phyloP scores from a whole-genome alignment of 352 stramenopile genomes.

The Pythium guiyangense region DNA sequence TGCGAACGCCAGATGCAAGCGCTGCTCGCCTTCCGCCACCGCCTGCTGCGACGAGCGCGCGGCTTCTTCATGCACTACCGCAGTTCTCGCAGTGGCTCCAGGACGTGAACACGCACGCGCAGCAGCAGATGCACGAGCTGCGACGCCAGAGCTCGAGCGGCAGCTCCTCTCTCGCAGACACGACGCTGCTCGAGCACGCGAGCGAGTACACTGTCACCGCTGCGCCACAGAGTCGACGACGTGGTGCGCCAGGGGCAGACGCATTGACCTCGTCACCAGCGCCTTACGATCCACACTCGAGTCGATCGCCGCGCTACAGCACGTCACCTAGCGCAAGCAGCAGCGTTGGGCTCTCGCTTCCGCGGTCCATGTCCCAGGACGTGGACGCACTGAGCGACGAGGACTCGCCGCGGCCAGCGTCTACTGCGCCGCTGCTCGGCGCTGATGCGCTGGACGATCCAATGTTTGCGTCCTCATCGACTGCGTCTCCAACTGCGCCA shows the following conservation, averaged over 20 bases:
- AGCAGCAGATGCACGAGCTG: slow-evolving; percentile 3
- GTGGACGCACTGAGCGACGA: too few relatives aligned
- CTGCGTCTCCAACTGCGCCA: slow-evolving; percentile 2
- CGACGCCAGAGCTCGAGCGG: slow-evolving; percentile 6
- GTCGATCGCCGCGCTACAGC: too few relatives aligned
- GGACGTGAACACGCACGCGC: slow-evolving; percentile 8
- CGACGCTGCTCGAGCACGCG: not conserved
- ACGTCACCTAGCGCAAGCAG: too few relatives aligned
- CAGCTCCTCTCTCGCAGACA: too few relatives aligned
- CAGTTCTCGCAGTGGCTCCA: slow-evolving; percentile 29
- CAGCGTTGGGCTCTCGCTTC: too few relatives aligned
- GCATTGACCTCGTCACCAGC: not conserved
- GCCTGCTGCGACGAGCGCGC: not conserved
- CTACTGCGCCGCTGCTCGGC: too few relatives aligned
- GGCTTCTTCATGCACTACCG: slow-evolving; percentile 6
- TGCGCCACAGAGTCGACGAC: not conserved
- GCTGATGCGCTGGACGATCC: too few relatives aligned
- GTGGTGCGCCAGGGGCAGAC: not conserved
- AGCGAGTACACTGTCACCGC: not conserved
- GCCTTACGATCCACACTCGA: too few relatives aligned
- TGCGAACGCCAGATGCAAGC: not conserved
- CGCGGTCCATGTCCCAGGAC: too few relatives aligned
- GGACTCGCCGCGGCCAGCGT: too few relatives aligned
- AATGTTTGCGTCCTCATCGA: not conserved
- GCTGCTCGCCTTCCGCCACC: not conserved